Percentiles rank a stretch among this genome's conserved stretches.
Conservation (phyloP, 495 filamentous ascomycete genomes). For the Talaromyces adpressus region DNA sequence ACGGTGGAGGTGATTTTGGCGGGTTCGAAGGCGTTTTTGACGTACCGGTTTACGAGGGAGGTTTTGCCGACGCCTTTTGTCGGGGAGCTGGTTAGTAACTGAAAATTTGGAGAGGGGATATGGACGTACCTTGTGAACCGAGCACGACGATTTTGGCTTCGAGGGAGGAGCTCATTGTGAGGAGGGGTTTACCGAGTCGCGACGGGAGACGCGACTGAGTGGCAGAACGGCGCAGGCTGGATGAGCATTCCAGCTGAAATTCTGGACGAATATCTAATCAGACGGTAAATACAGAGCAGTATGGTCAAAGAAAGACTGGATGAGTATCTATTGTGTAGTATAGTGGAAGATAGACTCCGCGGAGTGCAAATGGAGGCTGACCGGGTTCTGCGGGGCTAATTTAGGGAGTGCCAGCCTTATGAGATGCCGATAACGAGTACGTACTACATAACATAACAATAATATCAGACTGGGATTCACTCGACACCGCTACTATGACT, state of each 20-base stretch:
- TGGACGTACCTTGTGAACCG: slow-evolving; percentile 60
- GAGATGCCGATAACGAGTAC: neutral
- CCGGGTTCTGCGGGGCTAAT: slow-evolving; percentile 1
- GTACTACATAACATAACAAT: too few species aligned
- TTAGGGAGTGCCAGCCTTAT: slow-evolving; percentile 1
- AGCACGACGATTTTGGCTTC: slow-evolving; percentile 93
- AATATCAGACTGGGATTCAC: too few species aligned
- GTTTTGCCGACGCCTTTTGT: slow-evolving; percentile 83
- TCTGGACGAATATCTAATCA: too few species aligned
- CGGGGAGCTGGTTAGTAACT: neutral
- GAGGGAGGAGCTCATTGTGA: slow-evolving; percentile 62
- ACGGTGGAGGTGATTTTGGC: slow-evolving; percentile 69
- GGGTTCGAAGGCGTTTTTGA: slow-evolving; percentile 70
- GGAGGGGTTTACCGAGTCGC: slow-evolving; percentile 20
- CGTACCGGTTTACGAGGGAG: slow-evolving; percentile 78
- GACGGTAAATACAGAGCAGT: too few species aligned
- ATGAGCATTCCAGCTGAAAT: slow-evolving; percentile 2
- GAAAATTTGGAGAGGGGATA: neutral
- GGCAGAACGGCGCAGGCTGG: neutral
- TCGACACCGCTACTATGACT: neutral
- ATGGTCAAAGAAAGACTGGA: too few species aligned
- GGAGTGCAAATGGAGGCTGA: neutral
- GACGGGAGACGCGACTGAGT: slow-evolving; percentile 3
- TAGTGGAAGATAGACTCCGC: neutral
- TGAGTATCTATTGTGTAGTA: too few species aligned